Base-by-base conservation (phyloP, 1,284 basidiomycete species). In the Heterobasidion annosum region DNA sequence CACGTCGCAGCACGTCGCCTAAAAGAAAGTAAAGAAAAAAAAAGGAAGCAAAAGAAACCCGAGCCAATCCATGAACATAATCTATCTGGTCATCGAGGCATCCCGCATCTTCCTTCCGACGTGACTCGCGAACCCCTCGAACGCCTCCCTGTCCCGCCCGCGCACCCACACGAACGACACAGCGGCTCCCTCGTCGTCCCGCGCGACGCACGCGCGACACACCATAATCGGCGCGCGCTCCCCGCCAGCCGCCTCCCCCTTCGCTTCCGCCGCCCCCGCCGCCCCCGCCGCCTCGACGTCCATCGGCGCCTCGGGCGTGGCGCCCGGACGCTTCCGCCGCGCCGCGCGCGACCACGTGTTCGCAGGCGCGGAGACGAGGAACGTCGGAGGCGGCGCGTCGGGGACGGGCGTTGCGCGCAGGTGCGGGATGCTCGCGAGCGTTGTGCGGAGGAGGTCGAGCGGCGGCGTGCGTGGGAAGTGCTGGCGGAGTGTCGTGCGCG, bases 301-400 rank as follows among this genome's bases (percentile, higher is more conserved):
- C 12, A 54, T 60, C 45, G 10, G 52, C 54, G 1, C 59, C 40
- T 32, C 61, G 63, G 46, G 68, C 4, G 5, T 25, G 25, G 25
- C 25, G 25, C 25, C 4, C 25, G 25, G 25, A 25, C 25, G 73
- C 62, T 74, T 76, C 58, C 81, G 69, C 15, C 85, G 72, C 0
- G 85, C 89, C 5, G 78, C 75, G 19, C 91, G 77, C 0, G 89
- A 88, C 91, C 91, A 93, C 0, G 85, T 85, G 61, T 91, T 79
- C 10, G 65, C 61, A 0, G 56, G 58, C 0, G 82, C 81, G n/a
- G 64, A 63, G 2, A 85, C 68, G 1, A 72, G 46, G 35, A 78
- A 61, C 13, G 61, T 52, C 8, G 42, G 51, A 1, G 53, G 34
- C 0, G 50, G 58, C 51, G 48, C 19, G n/a, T 34, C 57, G 8